phyloP scores from a whole-genome alignment of 106 monocot genomes.

The Dendrobium nobile region DNA sequence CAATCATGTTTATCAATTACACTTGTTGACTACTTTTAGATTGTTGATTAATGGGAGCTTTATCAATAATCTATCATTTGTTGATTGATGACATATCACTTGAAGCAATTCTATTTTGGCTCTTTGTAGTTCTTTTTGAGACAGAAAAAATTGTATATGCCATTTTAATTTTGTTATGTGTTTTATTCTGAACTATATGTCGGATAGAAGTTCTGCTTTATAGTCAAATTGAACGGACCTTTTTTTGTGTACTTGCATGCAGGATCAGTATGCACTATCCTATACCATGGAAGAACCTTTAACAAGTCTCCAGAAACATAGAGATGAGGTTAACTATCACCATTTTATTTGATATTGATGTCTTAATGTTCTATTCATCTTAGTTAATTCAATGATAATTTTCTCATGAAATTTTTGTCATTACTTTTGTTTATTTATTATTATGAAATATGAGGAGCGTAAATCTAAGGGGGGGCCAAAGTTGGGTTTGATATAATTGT shows the following conservation, averaged over 20 bases:
- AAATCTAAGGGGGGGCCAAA: background rate
- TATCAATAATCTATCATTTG: background rate
- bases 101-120: background rate
- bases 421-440: background rate
- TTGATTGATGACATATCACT: background rate
- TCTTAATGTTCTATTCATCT: background rate
- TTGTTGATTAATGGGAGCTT: background rate
- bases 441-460: background rate
- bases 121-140: background rate
- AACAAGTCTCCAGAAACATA: conserved; percentile 41
- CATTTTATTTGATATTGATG: conserved; percentile 2
- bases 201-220: background rate
- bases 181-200: background rate
- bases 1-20: background rate
- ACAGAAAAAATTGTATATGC: background rate
- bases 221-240: background rate
- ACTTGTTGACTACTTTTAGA: background rate
- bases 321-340: conserved; percentile 53
- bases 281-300: conserved; percentile 31
- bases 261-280: conserved; percentile 38
- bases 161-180: background rate
- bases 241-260: background rate
- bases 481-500: background rate
- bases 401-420: background rate
- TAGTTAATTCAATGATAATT: background rate